Evolutionary conservation across 2,329 filamentous ascomycete species (phyloP), one percentile per base, ranked within the genome.

Genomic region (Mollisia scopiformis): DNA sequence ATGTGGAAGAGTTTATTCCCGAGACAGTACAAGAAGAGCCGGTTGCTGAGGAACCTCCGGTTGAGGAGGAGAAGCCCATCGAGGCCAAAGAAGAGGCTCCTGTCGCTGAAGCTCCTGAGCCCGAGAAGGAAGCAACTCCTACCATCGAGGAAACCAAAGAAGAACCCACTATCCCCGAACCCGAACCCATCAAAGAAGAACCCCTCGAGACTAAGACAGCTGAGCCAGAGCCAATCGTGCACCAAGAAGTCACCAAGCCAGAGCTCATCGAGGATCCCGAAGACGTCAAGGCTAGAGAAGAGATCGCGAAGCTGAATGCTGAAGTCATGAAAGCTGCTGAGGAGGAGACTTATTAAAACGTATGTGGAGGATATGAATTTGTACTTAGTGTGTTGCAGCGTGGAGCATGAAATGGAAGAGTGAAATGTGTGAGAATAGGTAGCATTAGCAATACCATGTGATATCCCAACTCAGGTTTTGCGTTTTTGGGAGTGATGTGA

Each of bases 261-360:
- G 27, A 8, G 7, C 19, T 51, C 10, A 23, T 16, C 23, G 57
- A 61, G n/a, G 64, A 66, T 16, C 64, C 63, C 31, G 63, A 57
- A 27, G 70, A 71, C 58, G 58, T 59, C 46, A 65, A 65, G 27
- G 69, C 68, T 3, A 57, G 66, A 19, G 67, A 65, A 23, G 70
- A 72, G 39, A 68, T 71, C 50, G 70, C 66, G 21, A 60, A 52
- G 25, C 47, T 71, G 28, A 70, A 72, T 53, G 69, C 67, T 13
- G 68, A 70, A 39, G 62, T 71, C 6, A 60, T 68, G 58, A 67
- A 59, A 55, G 56, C 58, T 47, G 59, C 28, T n/a, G 62, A 63
- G 23, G 54, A 46, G 30, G 47, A 49, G 30, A 43, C 39, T 21
- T 43, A 43, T 23, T 43, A 21, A 43, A 19, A 2, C 16, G 8